These are phyloP conservation scores for Myxozyma neotropica DNA, from an alignment of 805 yeast species.

Conservation along the genomic window DNA sequence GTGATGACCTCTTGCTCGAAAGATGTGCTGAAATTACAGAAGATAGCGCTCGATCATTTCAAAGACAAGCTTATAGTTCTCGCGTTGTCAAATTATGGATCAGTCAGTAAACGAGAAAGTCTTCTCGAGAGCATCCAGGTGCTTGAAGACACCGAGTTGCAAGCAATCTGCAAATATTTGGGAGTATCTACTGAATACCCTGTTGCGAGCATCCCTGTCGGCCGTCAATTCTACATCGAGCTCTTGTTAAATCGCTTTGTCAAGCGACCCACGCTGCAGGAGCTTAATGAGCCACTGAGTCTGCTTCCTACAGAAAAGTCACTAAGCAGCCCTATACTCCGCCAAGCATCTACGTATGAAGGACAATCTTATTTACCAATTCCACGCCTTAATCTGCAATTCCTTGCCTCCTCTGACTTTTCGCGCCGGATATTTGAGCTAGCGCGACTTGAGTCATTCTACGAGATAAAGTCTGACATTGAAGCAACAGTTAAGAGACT, in stretches of 20 bases:
- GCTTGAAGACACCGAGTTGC: slow-evolving; percentile 33
- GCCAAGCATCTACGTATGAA: slow-evolving; percentile 16
- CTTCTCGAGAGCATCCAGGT: slow-evolving; percentile 36
- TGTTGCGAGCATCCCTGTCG: neutral
- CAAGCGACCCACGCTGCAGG: slow-evolving; percentile 8
- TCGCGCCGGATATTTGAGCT: slow-evolving; percentile 36
- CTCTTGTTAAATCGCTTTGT: slow-evolving; percentile 32
- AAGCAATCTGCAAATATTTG: slow-evolving; percentile 19
- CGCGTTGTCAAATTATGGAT: slow-evolving; percentile 38
- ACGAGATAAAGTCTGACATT: slow-evolving; percentile 35
- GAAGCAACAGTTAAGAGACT: slow-evolving; percentile 34
- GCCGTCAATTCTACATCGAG: slow-evolving; percentile 24
- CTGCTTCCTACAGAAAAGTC: slow-evolving; percentile 26
- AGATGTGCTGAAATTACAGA: slow-evolving; percentile 37
- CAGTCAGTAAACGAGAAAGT: slow-evolving; percentile 32
- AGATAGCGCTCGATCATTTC: slow-evolving; percentile 33
- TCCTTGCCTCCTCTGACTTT: slow-evolving; percentile 40
- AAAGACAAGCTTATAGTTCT: slow-evolving; percentile 36
- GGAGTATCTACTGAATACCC: slow-evolving; percentile 15
- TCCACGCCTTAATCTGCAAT: slow-evolving; percentile 38
- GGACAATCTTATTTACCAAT: slow-evolving; percentile 29
- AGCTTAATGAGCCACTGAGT: neutral
- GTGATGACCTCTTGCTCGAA: slow-evolving; percentile 20
- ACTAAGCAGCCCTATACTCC: slow-evolving; percentile 11
- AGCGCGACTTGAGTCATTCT: slow-evolving; percentile 34